Conservation (phyloP, 2,329 filamentous ascomycete genomes). For the Xylariaceae sp. region DNA sequence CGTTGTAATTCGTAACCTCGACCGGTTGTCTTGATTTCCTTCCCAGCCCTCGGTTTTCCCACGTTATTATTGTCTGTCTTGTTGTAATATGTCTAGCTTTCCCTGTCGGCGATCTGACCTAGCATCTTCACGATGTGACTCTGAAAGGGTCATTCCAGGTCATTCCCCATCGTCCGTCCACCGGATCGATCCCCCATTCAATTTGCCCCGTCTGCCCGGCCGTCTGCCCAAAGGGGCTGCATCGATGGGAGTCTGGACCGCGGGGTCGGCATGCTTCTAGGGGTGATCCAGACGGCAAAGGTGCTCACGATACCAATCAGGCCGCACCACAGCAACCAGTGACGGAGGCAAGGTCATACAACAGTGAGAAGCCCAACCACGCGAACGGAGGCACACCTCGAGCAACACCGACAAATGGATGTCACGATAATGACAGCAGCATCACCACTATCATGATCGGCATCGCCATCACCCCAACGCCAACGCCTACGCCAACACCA, state of each 20-base stretch:
- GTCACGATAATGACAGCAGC: not conserved
- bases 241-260: slow-evolving; percentile 20
- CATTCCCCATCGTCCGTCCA: not conserved
- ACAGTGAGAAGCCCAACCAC: slow-evolving; percentile 7
- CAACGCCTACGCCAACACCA: too few relatives aligned
- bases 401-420: not conserved
- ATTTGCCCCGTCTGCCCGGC: slow-evolving; percentile 13
- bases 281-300: slow-evolving; percentile 17
- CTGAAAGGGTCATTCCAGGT: not conserved
- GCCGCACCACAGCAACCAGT: slow-evolving; percentile 14
- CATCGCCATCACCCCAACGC: not conserved
- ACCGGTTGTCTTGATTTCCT: not conserved
- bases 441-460: not conserved
- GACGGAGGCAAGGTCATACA: slow-evolving; percentile 15
- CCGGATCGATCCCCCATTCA: slow-evolving; percentile 2
- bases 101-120: not conserved
- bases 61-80: not conserved
- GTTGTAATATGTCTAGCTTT: not conserved
- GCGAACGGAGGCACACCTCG: slow-evolving; percentile 7
- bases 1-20: too few relatives aligned
- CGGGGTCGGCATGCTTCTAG: slow-evolving; percentile 16
- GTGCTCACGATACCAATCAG: slow-evolving; percentile 23
- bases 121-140: not conserved
- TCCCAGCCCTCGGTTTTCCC: not conserved
- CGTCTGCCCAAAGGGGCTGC: slow-evolving; percentile 16